These are phyloP conservation scores for Fusarium lyarnte DNA, from an alignment of 2,329 filamentous ascomycete genomes.

Conservation along the genomic window DNA sequence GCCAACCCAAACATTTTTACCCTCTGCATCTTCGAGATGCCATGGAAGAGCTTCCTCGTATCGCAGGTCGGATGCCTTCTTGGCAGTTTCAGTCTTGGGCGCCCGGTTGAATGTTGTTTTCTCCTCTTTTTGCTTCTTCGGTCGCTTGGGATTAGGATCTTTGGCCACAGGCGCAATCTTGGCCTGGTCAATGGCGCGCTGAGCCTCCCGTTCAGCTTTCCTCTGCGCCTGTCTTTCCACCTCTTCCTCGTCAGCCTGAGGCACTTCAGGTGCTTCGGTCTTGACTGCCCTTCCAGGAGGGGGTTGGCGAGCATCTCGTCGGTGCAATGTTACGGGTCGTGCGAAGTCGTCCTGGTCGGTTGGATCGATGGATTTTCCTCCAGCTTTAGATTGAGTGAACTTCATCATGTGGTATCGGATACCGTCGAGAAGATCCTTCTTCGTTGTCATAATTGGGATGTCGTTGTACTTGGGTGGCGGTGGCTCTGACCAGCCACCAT, in stretches of 20 bases:
- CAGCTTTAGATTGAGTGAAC: conserved; percentile 68
- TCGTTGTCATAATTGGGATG: conserved; percentile 82
- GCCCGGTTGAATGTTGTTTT: conserved; percentile 87
- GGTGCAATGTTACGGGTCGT: conserved; percentile 86
- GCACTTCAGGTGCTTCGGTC: conserved; percentile 60
- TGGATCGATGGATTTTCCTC: conserved; percentile 72
- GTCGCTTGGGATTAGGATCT: conserved; percentile 60
- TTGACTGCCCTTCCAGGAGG: conserved; percentile 72
- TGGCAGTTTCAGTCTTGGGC: conserved; percentile 82
- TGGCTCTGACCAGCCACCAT: conserved; percentile 68
- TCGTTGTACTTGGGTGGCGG: conserved; percentile 61
- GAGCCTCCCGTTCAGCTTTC: conserved; percentile 83
- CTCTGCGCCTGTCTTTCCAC: conserved; percentile 72
- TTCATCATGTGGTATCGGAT: conserved; percentile 89
- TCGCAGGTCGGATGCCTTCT: conserved; percentile 75
- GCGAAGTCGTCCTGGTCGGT: conserved; percentile 81
- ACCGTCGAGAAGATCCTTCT: conserved; percentile 80
- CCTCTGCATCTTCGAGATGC: conserved; percentile 96
- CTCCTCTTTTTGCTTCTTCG: conserved; percentile 78
- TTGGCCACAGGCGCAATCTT: conserved; percentile 89
- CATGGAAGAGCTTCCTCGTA: conserved; percentile 97
- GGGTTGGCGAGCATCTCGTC: conserved; percentile 82
- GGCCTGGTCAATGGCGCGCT: conserved; percentile 86
- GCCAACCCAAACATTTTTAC: conserved; percentile 93
- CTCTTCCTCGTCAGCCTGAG: conserved; percentile 64